Evolutionary conservation across 129 eudicot species (phyloP).

Genomic region (Flaveria robusta): DNA sequence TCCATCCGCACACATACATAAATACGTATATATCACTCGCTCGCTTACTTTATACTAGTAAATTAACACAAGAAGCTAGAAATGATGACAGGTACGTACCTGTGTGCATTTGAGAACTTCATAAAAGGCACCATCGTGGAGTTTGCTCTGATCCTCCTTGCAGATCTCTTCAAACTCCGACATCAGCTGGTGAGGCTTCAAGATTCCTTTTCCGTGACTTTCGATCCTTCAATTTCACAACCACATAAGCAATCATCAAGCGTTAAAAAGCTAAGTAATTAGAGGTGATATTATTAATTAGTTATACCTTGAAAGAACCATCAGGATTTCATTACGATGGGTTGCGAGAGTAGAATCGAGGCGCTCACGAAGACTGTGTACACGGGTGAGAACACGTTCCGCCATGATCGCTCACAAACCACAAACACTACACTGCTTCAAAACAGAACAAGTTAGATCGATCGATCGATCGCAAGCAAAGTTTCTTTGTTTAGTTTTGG

Average conservation of each 20-base stretch:
- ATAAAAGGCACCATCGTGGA: slow-evolving; percentile 69
- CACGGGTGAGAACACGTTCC: slow-evolving; percentile 75
- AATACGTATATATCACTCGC: no score
- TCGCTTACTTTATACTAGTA: no score
- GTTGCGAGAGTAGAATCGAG: slow-evolving; percentile 73
- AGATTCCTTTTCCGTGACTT: slow-evolving; percentile 80
- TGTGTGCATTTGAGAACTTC: slow-evolving; percentile 84
- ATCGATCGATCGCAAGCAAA: no score
- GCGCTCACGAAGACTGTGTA: slow-evolving; percentile 91
- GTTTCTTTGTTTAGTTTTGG: no score
- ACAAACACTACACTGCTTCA: no score
- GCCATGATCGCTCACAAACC: slow-evolving; percentile 55
- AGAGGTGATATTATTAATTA: neutral
- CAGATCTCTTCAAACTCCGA: slow-evolving; percentile 74
- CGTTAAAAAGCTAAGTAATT: neutral
- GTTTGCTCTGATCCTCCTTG: slow-evolving; percentile 48
- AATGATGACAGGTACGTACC: slow-evolving; percentile 33
- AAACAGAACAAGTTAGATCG: no score
- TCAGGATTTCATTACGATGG: slow-evolving; percentile 76
- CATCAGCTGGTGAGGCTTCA: slow-evolving; percentile 82
- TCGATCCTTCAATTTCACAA: slow-evolving; percentile 51
- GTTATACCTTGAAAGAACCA: slow-evolving; percentile 65
- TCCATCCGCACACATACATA: neutral
- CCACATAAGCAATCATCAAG: neutral
- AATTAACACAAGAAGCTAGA: no score